A percentile compares a stretch with the other conserved stretches of the same genome.
Evolutionary conservation across 495 filamentous ascomycete genomes (phyloP).

Genomic region (Penicillium argentinense): DNA sequence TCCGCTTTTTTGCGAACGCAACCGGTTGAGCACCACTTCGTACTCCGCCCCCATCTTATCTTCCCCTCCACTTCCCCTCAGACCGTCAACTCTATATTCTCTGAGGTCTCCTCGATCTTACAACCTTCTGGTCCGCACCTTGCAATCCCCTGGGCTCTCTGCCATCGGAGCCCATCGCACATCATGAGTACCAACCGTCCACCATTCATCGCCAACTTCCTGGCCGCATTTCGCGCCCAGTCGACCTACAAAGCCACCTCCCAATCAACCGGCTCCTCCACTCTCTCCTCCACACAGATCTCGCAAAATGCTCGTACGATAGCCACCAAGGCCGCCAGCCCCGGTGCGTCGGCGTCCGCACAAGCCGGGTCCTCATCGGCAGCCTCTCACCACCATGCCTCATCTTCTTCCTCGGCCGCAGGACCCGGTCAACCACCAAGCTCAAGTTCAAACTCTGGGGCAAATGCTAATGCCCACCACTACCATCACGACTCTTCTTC

Average conservation of each 20-base stretch:
- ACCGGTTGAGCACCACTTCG: constrained; percentile 4
- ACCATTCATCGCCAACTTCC: constrained; percentile 83
- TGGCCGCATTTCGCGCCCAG: constrained; percentile 75
- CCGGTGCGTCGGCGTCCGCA: constrained; percentile 13
- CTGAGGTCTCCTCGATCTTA: constrained; percentile 3
- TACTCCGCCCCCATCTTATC: neutral
- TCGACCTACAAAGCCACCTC: constrained; percentile 49
- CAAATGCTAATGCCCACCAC: constrained; percentile 22
- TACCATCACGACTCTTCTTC: constrained; percentile 20
- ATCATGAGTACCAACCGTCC: constrained; percentile 69
- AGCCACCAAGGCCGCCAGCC: constrained; percentile 37
- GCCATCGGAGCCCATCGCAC: neutral
- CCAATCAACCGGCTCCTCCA: constrained; percentile 23
- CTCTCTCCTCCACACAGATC: constrained; percentile 36
- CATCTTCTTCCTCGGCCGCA: constrained; percentile 20
- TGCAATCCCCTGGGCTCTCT: neutral
- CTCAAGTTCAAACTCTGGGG: constrained; percentile 22
- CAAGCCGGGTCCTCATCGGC: constrained; percentile 20
- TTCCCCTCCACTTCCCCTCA: neutral
- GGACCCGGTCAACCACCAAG: too few relatives aligned
- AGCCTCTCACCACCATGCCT: constrained; percentile 11
- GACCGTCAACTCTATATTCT: neutral
- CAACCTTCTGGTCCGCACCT: constrained; percentile 1
- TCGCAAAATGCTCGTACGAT: constrained; percentile 44
- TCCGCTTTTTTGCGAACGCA: constrained; percentile 6